phyloP scores from a whole-genome alignment of 108 stramenopile genomes.

The Cyclotella baltica region DNA sequence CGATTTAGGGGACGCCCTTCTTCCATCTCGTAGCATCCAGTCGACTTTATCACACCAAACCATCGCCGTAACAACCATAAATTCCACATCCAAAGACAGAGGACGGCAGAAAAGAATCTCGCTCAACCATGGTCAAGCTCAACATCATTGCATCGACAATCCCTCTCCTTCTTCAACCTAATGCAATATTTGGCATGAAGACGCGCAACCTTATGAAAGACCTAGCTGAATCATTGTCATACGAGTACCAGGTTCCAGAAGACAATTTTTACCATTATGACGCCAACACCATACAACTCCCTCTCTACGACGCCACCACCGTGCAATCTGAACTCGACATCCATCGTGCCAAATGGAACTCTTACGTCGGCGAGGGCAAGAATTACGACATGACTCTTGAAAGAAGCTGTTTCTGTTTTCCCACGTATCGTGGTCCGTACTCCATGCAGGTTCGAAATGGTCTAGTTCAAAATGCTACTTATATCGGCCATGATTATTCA shows the following conservation, averaged over 20 bases:
- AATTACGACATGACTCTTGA: conserved; percentile 17
- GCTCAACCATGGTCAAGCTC: neutral
- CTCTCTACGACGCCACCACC: neutral
- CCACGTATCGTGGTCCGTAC: neutral
- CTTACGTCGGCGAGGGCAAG: conserved; percentile 1
- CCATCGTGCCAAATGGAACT: conserved; percentile 18
- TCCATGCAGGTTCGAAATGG: neutral
- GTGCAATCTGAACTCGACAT: conserved; percentile 14
- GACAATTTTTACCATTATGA: neutral
- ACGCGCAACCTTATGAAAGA: neutral
- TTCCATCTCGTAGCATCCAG: no score
- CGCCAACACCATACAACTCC: neutral
- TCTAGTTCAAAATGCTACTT: neutral
- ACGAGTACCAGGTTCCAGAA: no score
- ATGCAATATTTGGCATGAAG: neutral
- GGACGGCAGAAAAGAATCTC: no score
- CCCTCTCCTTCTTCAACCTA: neutral
- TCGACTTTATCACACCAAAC: no score
- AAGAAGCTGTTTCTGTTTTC: neutral
- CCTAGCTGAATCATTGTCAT: no score
- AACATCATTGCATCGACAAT: neutral
- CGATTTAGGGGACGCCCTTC: no score
- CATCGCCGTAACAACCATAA: no score
- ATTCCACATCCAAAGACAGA: no score
- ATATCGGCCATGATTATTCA: neutral